phyloP scores from a whole-genome alignment of 768 basidiomycete genomes.

The Pseudohyphozyma bogoriensis region DNA sequence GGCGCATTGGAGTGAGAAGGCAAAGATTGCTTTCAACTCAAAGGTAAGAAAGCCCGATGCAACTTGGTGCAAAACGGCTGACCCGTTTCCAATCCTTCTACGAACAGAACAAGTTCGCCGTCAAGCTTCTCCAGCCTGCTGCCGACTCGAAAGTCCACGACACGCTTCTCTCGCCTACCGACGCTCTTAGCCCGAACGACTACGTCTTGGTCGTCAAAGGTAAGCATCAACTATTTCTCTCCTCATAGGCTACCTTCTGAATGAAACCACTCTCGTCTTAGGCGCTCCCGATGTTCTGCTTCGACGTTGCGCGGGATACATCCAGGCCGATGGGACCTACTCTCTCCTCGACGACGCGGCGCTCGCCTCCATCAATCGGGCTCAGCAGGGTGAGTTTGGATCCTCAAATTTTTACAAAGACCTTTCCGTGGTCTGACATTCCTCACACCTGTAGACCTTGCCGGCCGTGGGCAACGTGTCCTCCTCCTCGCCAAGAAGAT shows the following conservation, averaged over 20 bases:
- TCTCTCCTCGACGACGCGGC: conserved; percentile 36
- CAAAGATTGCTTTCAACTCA: conserved; percentile 38
- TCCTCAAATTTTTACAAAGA: no score
- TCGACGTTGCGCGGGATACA: conserved; percentile 36
- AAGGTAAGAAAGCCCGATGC: conserved; percentile 25
- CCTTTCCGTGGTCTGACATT: no score
- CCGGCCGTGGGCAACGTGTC: conserved; percentile 53
- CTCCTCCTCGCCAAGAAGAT: conserved; percentile 49
- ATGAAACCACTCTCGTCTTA: no score
- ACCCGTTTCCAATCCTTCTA: background rate
- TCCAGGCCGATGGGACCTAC: conserved; percentile 38
- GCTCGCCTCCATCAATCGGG: conserved; percentile 27
- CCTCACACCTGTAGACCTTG: conserved; percentile 49
- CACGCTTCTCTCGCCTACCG: conserved; percentile 12
- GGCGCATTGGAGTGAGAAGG: conserved; percentile 37
- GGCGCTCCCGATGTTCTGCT: conserved; percentile 50
- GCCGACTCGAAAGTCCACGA: background rate
- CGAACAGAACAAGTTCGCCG: conserved; percentile 46
- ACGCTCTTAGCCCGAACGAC: background rate
- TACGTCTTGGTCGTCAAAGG: conserved; percentile 42
- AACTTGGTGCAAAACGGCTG: background rate
- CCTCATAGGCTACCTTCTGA: no score
- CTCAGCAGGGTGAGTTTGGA: no score
- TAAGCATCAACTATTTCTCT: background rate
- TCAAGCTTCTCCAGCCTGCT: conserved; percentile 39